Conservation (phyloP, 257 asterid genomes). For the Haberlea rhodopensis region DNA sequence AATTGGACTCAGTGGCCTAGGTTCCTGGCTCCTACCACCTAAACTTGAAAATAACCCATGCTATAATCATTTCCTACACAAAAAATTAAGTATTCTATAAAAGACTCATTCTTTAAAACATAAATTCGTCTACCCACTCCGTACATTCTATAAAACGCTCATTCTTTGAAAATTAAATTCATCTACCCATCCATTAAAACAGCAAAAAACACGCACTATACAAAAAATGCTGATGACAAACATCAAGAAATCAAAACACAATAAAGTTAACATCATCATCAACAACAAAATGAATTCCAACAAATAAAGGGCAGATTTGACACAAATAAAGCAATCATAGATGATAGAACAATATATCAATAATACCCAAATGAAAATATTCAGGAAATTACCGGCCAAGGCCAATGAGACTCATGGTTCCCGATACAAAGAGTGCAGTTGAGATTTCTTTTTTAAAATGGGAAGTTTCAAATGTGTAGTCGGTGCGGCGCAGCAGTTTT, state of each 20-base stretch:
- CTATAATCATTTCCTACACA: not conserved
- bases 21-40: constrained; percentile 20
- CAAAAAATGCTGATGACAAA: constrained; percentile 3
- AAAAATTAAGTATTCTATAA: constrained; percentile 14
- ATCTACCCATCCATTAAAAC: constrained; percentile 11
- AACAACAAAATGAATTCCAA: not conserved
- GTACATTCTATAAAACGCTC: too few species aligned
- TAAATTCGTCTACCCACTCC: too few species aligned
- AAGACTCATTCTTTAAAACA: not conserved
- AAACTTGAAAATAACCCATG: not conserved
- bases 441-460: too few species aligned
- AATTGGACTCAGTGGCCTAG: not conserved
- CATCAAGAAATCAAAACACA: constrained; percentile 9
- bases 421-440: constrained; percentile 22
- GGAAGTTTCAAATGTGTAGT: too few species aligned
- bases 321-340: constrained; percentile 9
- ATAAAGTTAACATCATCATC: not conserved
- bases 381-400: constrained; percentile 63
- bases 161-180: not conserved
- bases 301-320: constrained; percentile 28
- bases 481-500: too few species aligned
- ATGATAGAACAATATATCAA: constrained; percentile 14
- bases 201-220: not conserved
- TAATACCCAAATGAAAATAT: constrained; percentile 8
- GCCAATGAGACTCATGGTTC: constrained; percentile 85